These are phyloP conservation scores for Solanum medicagineum DNA, from an alignment of 257 asterid genomes.

Conservation along the genomic window DNA sequence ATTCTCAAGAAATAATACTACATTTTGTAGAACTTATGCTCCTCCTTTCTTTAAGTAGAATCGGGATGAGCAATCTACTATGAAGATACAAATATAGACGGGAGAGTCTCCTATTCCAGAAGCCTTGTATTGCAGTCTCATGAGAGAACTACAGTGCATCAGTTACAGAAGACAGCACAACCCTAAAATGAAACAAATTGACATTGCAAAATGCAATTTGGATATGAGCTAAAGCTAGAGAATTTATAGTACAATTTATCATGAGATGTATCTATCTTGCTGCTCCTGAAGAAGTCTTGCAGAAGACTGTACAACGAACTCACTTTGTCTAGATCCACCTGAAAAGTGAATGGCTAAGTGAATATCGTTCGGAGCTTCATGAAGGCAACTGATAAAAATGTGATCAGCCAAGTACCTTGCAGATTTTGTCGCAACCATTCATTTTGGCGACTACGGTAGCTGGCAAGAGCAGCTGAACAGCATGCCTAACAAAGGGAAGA, in stretches of 20 bases:
- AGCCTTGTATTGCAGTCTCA: not conserved
- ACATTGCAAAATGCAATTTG: not conserved
- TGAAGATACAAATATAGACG: not conserved
- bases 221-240: not conserved
- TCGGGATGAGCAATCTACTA: not conserved
- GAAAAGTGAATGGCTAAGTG: not conserved
- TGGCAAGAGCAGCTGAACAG: constrained; percentile 78
- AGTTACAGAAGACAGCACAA: not conserved
- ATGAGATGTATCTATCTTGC: constrained; percentile 84
- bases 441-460: constrained; percentile 75
- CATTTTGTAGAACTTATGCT: not conserved
- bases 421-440: constrained; percentile 77
- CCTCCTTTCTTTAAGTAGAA: not conserved
- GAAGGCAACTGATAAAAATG: not conserved
- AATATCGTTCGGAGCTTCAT: not conserved
- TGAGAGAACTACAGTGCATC: not conserved
- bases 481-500: constrained; percentile 45
- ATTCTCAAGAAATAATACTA: too few relatives aligned
- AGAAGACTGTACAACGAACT: constrained; percentile 61
- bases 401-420: constrained; percentile 55
- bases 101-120: not conserved
- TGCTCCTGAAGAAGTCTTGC: constrained; percentile 91
- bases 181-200: not conserved
- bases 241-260: not conserved
- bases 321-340: constrained; percentile 95